Evolutionary conservation across 768 basidiomycete species (phyloP), one percentile per base, ranked within the genome.

Genomic region (Termitomyces sp.): DNA sequence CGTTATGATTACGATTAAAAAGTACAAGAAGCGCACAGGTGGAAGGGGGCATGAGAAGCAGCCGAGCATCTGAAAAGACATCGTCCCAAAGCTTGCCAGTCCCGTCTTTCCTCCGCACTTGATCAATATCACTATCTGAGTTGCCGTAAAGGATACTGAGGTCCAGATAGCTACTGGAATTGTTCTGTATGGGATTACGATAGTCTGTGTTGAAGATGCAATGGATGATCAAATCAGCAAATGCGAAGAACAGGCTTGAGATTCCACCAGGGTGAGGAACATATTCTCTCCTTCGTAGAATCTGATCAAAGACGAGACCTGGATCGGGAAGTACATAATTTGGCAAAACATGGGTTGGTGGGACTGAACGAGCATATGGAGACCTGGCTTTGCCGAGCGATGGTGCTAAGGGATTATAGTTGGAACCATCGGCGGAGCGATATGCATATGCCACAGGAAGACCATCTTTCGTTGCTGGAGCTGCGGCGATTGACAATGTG

Each of bases 151-250:
- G 67, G 7, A 88, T 78, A 63, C 84, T 85, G 43, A 93, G 67
- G 66, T 93, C 91, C 16, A 93, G 75, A 70, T 93, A 93, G 63
- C 85, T 86, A 67, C 84, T 86, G 0, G 84, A 71, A 44, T 81
- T 71, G 65, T 93, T 93, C 56, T 82, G 76, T 1, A 74, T 75
- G 67, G 71, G 75, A 66, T 85, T 76, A 3, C 20, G 46, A 35
- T 65, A 71, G 58, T 79, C 84, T 7, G 80, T 79, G 61, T 86
- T 73, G 74, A 93, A 93, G 61, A 87, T 77, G 55, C 74, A 77
- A 69, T 92, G 90, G 62, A 88, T 90, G 58, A 92, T 75, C 56
- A 91, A 71, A 63, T 90, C 79, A 13, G 90, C 90, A 64, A 92
- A 90, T 0, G 89, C 86, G 63, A 91, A 92, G 71, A 91, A 87